Evolutionary conservation across 2,329 filamentous ascomycete genomes (phyloP).

Genomic region (Acephala macrosclerotiorum): DNA sequence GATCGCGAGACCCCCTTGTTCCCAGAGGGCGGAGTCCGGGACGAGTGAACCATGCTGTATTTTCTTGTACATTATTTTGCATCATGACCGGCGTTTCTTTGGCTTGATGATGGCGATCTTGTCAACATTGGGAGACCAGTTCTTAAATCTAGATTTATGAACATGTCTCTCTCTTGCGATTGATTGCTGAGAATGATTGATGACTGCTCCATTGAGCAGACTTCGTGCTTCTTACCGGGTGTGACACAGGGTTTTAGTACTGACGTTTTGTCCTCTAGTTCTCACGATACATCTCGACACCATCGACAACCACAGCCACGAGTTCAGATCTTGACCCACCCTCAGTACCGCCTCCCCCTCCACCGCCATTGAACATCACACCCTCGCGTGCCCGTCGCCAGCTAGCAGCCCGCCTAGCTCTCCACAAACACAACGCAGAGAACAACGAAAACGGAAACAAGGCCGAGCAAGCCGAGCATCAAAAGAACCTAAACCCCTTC

Average conservation of each 20-base stretch:
- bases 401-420: slow-evolving; percentile 85
- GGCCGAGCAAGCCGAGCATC: slow-evolving; percentile 30
- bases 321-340: slow-evolving; percentile 57
- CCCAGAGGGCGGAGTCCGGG: slow-evolving; percentile 65
- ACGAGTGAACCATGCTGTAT: slow-evolving; percentile 45
- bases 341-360: slow-evolving; percentile 70
- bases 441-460: slow-evolving; percentile 36
- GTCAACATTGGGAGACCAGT: slow-evolving; percentile 34
- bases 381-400: slow-evolving; percentile 88
- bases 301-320: slow-evolving; percentile 43
- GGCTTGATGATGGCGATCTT: slow-evolving; percentile 30
- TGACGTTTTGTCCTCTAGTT: slow-evolving; percentile 39
- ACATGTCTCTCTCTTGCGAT: slow-evolving; percentile 32
- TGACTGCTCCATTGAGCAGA: slow-evolving; percentile 29
- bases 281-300: slow-evolving; percentile 45
- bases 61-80: slow-evolving; percentile 41
- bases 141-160: slow-evolving; percentile 34
- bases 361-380: slow-evolving; percentile 81
- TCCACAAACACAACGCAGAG: slow-evolving; percentile 65
- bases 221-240: slow-evolving; percentile 23
- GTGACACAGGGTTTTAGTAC: slow-evolving; percentile 30
- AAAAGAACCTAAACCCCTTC: slow-evolving; percentile 42
- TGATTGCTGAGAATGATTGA: slow-evolving; percentile 29
- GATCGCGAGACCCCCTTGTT: slow-evolving; percentile 46
- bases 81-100: slow-evolving; percentile 27